Percentiles rank a stretch among this genome's conserved stretches.
Evolutionary conservation across 192 early-diverging fungal species (phyloP).

Genomic region (Piromyces finnis): DNA sequence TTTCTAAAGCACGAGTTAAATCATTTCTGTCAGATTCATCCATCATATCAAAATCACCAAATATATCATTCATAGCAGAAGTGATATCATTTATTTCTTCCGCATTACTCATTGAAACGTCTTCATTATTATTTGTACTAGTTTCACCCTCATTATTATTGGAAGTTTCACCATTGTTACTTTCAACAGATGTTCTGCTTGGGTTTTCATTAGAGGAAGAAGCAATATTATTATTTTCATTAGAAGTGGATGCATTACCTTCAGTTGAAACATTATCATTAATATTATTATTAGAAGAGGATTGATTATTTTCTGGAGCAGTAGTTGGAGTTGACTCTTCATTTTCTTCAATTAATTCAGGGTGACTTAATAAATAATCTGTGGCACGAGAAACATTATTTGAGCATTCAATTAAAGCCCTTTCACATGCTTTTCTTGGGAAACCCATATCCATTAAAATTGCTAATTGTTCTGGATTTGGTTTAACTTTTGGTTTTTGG

Average conservation of each 20-base stretch:
- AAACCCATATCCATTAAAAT: constrained; percentile 66
- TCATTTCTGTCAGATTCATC: not conserved
- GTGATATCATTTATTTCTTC: not conserved
- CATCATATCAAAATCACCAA: constrained; percentile 4
- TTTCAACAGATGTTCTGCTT: too few species aligned
- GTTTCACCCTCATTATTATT: not conserved
- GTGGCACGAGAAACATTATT: constrained; percentile 65
- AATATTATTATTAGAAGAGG: not conserved
- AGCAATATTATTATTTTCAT: not conserved
- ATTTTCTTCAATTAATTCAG: constrained; percentile 17
- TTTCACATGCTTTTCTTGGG: constrained; percentile 50
- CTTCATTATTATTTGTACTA: not conserved
- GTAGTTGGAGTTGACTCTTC: constrained; percentile 1
- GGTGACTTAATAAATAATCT: constrained; percentile 66
- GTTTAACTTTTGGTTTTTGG: not conserved
- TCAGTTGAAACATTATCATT: not conserved
- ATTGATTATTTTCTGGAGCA: constrained; percentile 1
- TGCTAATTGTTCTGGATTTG: not conserved
- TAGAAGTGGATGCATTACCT: constrained; percentile 2
- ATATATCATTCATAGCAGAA: constrained; percentile 7
- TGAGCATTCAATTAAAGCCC: constrained; percentile 53
- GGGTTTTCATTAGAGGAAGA: constrained; percentile 3
- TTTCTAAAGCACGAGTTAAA: not conserved
- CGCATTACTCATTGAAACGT: not conserved
- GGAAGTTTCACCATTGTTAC: not conserved